Evolutionary conservation across 345 rosid species (phyloP).

Genomic region (Linum tenue): DNA sequence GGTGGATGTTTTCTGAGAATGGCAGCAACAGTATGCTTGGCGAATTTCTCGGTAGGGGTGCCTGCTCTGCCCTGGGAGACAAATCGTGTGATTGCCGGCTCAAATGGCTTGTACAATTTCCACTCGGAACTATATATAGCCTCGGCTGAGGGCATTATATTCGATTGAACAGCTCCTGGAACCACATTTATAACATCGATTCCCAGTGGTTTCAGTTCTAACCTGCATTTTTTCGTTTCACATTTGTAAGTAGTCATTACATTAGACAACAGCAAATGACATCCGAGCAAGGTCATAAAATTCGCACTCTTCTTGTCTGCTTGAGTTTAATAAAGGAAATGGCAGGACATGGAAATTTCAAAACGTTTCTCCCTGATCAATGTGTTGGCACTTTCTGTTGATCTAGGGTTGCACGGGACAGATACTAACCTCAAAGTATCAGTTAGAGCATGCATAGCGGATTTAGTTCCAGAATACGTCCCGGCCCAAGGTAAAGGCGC

Average conservation of each 20-base stretch:
- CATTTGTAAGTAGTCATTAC: too few species aligned
- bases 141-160: not conserved
- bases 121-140: not conserved
- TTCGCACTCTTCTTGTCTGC: too few species aligned
- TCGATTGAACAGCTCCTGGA: not conserved
- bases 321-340: too few species aligned
- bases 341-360: not conserved
- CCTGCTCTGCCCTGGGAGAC: not conserved
- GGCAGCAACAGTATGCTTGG: not conserved
- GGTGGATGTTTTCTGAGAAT: not conserved
- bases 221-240: conserved; percentile 29
- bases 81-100: not conserved
- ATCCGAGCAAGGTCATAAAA: too few species aligned
- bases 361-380: not conserved
- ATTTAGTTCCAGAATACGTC: conserved; percentile 72
- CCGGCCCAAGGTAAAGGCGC: conserved; percentile 74
- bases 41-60: not conserved
- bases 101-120: not conserved
- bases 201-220: conserved; percentile 73
- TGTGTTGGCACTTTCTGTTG: not conserved
- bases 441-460: conserved; percentile 71
- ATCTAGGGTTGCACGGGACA: too few species aligned
- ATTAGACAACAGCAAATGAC: too few species aligned
- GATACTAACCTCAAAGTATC: conserved; percentile 62
- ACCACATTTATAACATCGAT: conserved; percentile 56